Base-by-base conservation (phyloP, 1,284 basidiomycete genomes). In the Cutaneotrichosporon cutaneum region DNA sequence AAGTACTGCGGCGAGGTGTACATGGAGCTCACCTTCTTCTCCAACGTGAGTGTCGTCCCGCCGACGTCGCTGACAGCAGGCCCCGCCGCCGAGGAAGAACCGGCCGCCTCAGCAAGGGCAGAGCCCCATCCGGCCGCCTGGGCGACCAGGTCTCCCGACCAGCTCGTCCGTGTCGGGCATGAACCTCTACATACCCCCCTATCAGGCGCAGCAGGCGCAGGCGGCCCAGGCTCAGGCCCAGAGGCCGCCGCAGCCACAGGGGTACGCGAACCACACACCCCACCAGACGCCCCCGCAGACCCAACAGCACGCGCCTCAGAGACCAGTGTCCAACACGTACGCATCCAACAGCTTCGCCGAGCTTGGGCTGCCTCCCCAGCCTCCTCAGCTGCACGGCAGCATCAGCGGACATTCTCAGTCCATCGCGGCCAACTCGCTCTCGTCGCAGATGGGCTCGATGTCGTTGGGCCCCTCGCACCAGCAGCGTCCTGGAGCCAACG, bases 1-100 rank as follows among this genome's bases (percentile, higher is more conserved):
- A 92, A 94, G 70, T 96, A 95, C 77, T 87, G 88, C 51, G 94
- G 94, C 4, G 94, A 96, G 76, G 87, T 98, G 21, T 96, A 94
- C 72, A 82, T 97, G 24, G 94, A 98, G 76, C 78, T 96, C 73
- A 98, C 94, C 0, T 97, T 94, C 81, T 98, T 90, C 87, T 93
- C 92, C 4, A 94, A 94, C 75, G 93, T 94, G 67, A 70, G 90
- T 86, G 10, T 27, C 7, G 33, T 9, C 39, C n/a, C 18, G 4
- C 48, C 16, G 48, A 59, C 51, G 26, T 10, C 18, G 44, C 51
- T 59, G 57, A 52, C 35, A 21, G 3, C 52, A 80, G 78, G 72
- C 75, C 33, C 70, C 70, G 2, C 78, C 77, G 21, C 53, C 54
- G 8, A 42, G 11, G 48, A 51, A 51, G 26, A 45, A 32, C 36